Percentiles rank a stretch among this genome's conserved stretches.
Conservation (phyloP, 1,139 yeast genomes). For the Pichia sp. region DNA sequence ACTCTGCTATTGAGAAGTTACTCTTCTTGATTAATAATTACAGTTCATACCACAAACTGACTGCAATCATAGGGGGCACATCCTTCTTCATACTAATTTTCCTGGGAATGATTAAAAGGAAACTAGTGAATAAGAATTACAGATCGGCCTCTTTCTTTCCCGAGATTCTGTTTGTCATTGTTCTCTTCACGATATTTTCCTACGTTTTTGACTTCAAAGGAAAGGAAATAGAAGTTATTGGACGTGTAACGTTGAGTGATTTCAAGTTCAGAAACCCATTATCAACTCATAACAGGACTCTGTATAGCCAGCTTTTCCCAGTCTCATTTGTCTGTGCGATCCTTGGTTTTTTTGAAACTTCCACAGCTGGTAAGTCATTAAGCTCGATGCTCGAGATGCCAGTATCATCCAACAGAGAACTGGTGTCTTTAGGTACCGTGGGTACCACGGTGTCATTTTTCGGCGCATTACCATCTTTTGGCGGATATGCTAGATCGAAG, state of each 20-base stretch:
- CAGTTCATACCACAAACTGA: slow-evolving; percentile 38
- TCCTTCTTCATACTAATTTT: slow-evolving; percentile 40
- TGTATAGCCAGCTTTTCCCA: slow-evolving; percentile 40
- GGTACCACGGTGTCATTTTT: slow-evolving; percentile 61
- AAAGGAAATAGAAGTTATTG: slow-evolving; percentile 61
- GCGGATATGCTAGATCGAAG: slow-evolving; percentile 93
- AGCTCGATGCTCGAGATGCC: slow-evolving; percentile 63
- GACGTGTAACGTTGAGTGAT: slow-evolving; percentile 45
- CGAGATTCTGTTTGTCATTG: slow-evolving; percentile 73
- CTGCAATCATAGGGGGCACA: slow-evolving; percentile 44
- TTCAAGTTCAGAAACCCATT: slow-evolving; percentile 45
- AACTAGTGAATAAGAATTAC: slow-evolving; percentile 25
- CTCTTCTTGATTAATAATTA: slow-evolving; percentile 43
- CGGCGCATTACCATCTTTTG: slow-evolving; percentile 88
- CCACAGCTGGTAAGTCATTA: slow-evolving; percentile 81
- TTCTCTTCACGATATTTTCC: slow-evolving; percentile 54
- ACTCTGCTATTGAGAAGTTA: slow-evolving; percentile 70
- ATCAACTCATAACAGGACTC: slow-evolving; percentile 28
- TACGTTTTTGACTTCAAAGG: slow-evolving; percentile 42
- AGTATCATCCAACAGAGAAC: slow-evolving; percentile 66
- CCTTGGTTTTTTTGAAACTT: slow-evolving; percentile 88
- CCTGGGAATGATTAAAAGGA: slow-evolving; percentile 38
- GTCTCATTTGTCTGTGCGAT: slow-evolving; percentile 74
- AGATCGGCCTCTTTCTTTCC: slow-evolving; percentile 54
- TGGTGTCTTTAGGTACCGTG: slow-evolving; percentile 75